Evolutionary conservation across 441 rosid species (phyloP).

Genomic region (Aleurites moluccanus): DNA sequence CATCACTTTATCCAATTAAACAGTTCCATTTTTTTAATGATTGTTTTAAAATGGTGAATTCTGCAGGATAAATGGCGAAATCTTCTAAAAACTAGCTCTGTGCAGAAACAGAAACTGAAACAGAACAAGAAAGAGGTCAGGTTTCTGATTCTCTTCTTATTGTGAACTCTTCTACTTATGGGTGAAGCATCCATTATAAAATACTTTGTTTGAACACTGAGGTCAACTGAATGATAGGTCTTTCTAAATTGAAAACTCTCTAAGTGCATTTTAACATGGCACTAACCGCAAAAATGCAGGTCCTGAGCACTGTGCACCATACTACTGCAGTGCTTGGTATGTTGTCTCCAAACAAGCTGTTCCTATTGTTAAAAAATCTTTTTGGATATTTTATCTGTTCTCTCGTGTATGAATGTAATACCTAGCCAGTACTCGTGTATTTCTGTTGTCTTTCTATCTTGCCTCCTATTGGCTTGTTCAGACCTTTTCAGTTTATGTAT

Average conservation of each 20-base stretch:
- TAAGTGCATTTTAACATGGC: not conserved
- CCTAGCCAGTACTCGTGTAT: not conserved
- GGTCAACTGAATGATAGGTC: not conserved
- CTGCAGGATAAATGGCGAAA: conserved; percentile 97
- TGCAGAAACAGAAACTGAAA: conserved; percentile 33
- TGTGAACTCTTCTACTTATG: not conserved
- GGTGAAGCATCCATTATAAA: not conserved
- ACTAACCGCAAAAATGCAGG: not conserved
- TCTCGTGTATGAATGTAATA: not conserved
- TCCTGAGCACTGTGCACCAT: not conserved
- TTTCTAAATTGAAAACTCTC: not conserved
- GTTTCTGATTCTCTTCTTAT: conserved; percentile 19
- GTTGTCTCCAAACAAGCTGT: not conserved
- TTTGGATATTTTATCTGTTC: not conserved
- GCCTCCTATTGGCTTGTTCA: not conserved
- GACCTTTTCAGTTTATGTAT: not conserved
- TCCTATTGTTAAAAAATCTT: not conserved
- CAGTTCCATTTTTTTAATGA: conserved; percentile 17
- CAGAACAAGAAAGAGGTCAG: conserved; percentile 57
- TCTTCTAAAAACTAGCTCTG: conserved; percentile 70
- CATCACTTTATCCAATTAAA: conserved; percentile 17
- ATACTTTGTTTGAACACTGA: not conserved
- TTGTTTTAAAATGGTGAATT: conserved; percentile 16
- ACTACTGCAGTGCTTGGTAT: not conserved
- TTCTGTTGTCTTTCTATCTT: no score